These are phyloP conservation scores for Dryas drummondii DNA, from an alignment of 306 rosid genomes.

Conservation along the genomic window DNA sequence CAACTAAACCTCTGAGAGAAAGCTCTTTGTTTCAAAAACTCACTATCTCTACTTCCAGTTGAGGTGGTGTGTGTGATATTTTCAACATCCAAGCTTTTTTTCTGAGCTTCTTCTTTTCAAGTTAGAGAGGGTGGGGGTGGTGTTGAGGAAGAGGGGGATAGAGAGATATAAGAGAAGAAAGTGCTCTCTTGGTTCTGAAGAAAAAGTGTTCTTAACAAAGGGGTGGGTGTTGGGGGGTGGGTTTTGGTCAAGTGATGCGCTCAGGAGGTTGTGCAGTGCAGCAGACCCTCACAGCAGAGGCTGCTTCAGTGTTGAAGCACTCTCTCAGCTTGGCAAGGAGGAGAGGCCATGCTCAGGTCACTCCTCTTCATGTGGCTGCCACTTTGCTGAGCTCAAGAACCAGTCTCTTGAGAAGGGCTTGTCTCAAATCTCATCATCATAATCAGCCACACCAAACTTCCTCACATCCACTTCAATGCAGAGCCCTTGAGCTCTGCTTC, in stretches of 20 bases:
- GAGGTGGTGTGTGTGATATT: background rate
- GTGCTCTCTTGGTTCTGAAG: slow-evolving; percentile 12
- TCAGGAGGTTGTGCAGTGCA: slow-evolving; percentile 78
- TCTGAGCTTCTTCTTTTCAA: slow-evolving; percentile 3
- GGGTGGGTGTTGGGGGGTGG: slow-evolving; percentile 53
- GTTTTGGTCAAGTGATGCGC: slow-evolving; percentile 74
- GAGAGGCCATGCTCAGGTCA: slow-evolving; percentile 95
- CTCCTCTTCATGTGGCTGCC: slow-evolving; percentile 89
- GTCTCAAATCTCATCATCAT: slow-evolving; percentile 50
- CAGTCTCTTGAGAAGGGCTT: slow-evolving; percentile 61
- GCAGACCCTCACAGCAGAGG: slow-evolving; percentile 98
- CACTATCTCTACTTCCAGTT: background rate
- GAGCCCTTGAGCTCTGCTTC: slow-evolving; percentile 98
- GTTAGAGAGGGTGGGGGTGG: slow-evolving; percentile 34
- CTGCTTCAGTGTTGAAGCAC: slow-evolving; percentile 87
- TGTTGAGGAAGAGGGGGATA: slow-evolving; percentile 21
- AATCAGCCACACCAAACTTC: slow-evolving; percentile 57
- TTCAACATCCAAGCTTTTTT: background rate
- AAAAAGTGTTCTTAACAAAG: slow-evolving; percentile 29
- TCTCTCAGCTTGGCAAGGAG: slow-evolving; percentile 78
- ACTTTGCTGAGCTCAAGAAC: slow-evolving; percentile 65
- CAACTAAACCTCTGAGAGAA: slow-evolving; percentile 17
- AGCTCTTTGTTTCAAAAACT: slow-evolving; percentile 1
- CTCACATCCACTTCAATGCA: slow-evolving; percentile 63
- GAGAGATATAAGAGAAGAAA: slow-evolving; percentile 10